Evolutionary conservation across 768 basidiomycete species (phyloP).

Genomic region (Collybiopsis confluens): DNA sequence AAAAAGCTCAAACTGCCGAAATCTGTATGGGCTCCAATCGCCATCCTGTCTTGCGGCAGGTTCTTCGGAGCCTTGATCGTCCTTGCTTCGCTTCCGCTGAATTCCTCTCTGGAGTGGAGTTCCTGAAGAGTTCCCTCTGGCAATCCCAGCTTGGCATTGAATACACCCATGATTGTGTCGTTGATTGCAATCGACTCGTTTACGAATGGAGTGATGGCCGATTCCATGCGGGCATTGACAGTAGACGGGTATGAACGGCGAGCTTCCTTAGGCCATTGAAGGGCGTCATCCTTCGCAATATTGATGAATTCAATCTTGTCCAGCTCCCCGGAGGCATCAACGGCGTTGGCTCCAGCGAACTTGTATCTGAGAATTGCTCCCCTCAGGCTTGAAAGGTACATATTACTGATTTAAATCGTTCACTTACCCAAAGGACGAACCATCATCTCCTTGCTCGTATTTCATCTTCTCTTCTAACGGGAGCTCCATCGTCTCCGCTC

Average conservation of each 20-base stretch:
- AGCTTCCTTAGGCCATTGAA: slow-evolving; percentile 34
- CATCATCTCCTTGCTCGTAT: slow-evolving; percentile 37
- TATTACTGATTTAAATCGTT: neutral
- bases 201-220: slow-evolving; percentile 9
- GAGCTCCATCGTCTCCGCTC: slow-evolving; percentile 35
- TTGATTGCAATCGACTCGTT: slow-evolving; percentile 35
- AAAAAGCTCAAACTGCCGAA: slow-evolving; percentile 32
- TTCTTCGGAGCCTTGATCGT: slow-evolving; percentile 33
- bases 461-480: slow-evolving; percentile 39
- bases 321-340: slow-evolving; percentile 36
- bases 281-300: slow-evolving; percentile 42
- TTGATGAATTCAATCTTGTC: slow-evolving; percentile 30
- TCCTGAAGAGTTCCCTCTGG: slow-evolving; percentile 31
- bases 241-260: slow-evolving; percentile 40
- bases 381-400: neutral
- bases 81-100: slow-evolving; percentile 38
- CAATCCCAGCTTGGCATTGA: slow-evolving; percentile 37
- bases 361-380: too few species aligned
- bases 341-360: slow-evolving; percentile 36
- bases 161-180: slow-evolving; percentile 30
- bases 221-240: slow-evolving; percentile 1
- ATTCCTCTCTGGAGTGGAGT: slow-evolving; percentile 27
- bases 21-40: slow-evolving; percentile 36
- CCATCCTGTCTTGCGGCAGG: slow-evolving; percentile 20
- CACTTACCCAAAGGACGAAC: slow-evolving; percentile 34